A percentile compares a stretch with the other conserved stretches of the same genome.
These are phyloP conservation scores for Cladophialophora psammophila DNA, from an alignment of 2,329 filamentous ascomycete species.

Conservation along the genomic window DNA sequence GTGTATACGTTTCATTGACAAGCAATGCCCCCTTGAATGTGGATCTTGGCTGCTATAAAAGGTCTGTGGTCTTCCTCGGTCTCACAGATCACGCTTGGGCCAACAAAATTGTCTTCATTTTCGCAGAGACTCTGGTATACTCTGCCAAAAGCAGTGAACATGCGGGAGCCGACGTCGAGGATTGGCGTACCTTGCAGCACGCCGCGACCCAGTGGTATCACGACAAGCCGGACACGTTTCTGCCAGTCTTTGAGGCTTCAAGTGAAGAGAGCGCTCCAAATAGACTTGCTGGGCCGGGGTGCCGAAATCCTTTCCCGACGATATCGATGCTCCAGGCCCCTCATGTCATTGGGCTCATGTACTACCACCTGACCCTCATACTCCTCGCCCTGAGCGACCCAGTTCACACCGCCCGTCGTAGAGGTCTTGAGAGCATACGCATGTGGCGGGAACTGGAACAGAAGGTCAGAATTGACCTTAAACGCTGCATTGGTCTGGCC, in stretches of 20 bases:
- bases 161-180: background rate
- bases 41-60: slow-evolving; percentile 1
- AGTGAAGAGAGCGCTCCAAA: background rate
- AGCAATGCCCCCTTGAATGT: slow-evolving; percentile 4
- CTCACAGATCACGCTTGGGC: slow-evolving; percentile 9
- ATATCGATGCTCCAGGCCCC: slow-evolving; percentile 12
- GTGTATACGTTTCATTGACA: slow-evolving; percentile 9
- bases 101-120: slow-evolving; percentile 10
- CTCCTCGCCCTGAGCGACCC: slow-evolving; percentile 3
- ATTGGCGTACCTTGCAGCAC: slow-evolving; percentile 4
- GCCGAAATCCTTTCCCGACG: slow-evolving; percentile 1
- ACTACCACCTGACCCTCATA: slow-evolving; percentile 10
- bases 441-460: no score
- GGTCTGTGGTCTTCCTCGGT: slow-evolving; percentile 3
- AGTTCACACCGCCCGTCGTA: background rate
- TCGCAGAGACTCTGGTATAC: background rate
- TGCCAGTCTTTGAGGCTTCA: background rate
- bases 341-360: slow-evolving; percentile 8
- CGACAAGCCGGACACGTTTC: slow-evolving; percentile 4
- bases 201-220: slow-evolving; percentile 7
- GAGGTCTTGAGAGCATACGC: background rate
- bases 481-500: slow-evolving; percentile 5
- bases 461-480: background rate
- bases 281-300: background rate
- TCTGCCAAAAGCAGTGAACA: background rate